Evolutionary conservation across 768 basidiomycete genomes (phyloP).

Genomic region (Leccinellum rugosiceps): DNA sequence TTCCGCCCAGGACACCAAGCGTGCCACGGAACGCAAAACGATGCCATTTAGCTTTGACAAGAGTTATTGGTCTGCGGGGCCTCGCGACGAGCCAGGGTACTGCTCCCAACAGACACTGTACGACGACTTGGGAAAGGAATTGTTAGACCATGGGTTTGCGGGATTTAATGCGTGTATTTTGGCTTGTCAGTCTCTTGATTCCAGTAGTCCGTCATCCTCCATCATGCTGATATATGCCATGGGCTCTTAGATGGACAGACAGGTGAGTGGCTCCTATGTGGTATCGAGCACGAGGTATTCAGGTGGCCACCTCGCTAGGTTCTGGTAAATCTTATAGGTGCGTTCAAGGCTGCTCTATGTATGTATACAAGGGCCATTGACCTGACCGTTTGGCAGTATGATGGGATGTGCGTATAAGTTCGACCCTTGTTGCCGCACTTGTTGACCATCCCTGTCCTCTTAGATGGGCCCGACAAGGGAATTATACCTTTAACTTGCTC

Average conservation of each 20-base stretch:
- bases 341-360: slow-evolving; percentile 25
- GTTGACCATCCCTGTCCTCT: slow-evolving; percentile 5
- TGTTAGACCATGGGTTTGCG: slow-evolving; percentile 92
- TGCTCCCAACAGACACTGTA: slow-evolving; percentile 94
- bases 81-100: slow-evolving; percentile 84
- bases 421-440: slow-evolving; percentile 1
- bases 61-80: slow-evolving; percentile 95
- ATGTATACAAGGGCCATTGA: slow-evolving; percentile 5
- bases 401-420: slow-evolving; percentile 76
- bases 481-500: slow-evolving; percentile 96
- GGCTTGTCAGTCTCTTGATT: slow-evolving; percentile 72
- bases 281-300: slow-evolving; percentile 3
- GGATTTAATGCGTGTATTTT: slow-evolving; percentile 99
- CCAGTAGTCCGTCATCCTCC: background rate
- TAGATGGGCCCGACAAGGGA: slow-evolving; percentile 93
- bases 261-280: slow-evolving; percentile 46
- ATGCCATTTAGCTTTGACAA: slow-evolving; percentile 96
- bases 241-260: slow-evolving; percentile 67
- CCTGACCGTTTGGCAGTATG: slow-evolving; percentile 55
- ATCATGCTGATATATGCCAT: background rate
- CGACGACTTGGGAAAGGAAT: slow-evolving; percentile 89
- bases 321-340: slow-evolving; percentile 93
- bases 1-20: slow-evolving; percentile 64
- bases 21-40: slow-evolving; percentile 85
- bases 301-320: slow-evolving; percentile 41